Evolutionary conservation across 495 filamentous ascomycete genomes (phyloP).

Genomic region (Clohesyomyces aquaticus): DNA sequence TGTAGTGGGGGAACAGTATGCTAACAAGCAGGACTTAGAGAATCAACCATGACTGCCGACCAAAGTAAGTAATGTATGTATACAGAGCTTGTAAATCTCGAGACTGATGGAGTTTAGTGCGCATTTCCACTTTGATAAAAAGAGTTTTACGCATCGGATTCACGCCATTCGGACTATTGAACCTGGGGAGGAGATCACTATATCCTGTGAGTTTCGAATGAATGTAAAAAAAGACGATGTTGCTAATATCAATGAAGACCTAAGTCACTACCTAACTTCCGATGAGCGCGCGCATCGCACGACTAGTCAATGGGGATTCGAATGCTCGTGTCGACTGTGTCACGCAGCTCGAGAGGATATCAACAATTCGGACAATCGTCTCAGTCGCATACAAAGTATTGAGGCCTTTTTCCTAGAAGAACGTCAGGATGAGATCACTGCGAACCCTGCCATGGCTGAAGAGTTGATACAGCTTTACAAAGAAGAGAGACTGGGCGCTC

Average conservation of each 20-base stretch:
- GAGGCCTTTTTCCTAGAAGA: not conserved
- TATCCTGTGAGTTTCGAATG: not conserved
- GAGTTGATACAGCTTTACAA: not conserved
- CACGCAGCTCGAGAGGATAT: not conserved
- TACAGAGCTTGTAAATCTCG: not conserved
- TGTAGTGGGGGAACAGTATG: not conserved
- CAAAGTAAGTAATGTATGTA: slow-evolving; percentile 1
- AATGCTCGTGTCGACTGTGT: not conserved
- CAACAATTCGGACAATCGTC: not conserved
- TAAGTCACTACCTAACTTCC: not conserved
- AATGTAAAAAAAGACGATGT: not conserved
- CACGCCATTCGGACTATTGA: not conserved
- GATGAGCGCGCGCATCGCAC: not conserved
- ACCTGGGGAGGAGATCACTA: not conserved
- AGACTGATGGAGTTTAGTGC: not conserved
- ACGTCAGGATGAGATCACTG: not conserved
- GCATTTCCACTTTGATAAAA: not conserved
- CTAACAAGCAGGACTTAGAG: not conserved
- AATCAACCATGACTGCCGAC: not conserved
- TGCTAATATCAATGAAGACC: not conserved
- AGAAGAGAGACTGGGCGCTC: not conserved
- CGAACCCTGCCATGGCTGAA: not conserved
- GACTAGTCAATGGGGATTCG: not conserved
- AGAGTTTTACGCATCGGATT: not conserved
- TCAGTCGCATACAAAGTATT: not conserved